Evolutionary conservation across 2,329 filamentous ascomycete species (phyloP), one percentile per base, ranked within the genome.

Genomic region (Myrmaecium sp.): DNA sequence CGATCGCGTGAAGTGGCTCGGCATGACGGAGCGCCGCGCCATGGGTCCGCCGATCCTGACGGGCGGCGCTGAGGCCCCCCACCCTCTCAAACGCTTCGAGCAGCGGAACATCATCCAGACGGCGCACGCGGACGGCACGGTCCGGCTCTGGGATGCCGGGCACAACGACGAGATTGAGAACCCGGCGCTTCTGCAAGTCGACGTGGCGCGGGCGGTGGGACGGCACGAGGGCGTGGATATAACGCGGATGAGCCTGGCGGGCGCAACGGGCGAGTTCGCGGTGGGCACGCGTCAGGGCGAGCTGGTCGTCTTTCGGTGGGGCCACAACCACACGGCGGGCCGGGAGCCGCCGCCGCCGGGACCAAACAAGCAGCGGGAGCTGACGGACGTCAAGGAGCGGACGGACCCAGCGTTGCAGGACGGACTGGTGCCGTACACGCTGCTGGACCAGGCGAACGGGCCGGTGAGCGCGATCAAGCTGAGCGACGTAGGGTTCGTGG

Each of bases 131-230:
- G 89, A 98, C 51, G 82, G 84, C 28, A 91, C 79, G 0, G 62
- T 98, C n/a, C 66, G 84, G 17, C 60, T 95, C 5, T 98, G 84
- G 83, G 89, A 98, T 51, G 70, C 76, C 12, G 89, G 89, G 0
- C 79, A 92, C 42, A 79, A 72, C 9, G 89, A 98, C 44, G 81
- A 94, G 42, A 78, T 98, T 26, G 89, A 98, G 50, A 95, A 95
- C 41, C 64, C 70, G 8, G 61, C 63, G 4, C 64, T 81, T 28
- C 57, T 95, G 14, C 86, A 98, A 53, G 72, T 92, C 5, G 86
- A 98, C 42, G 61, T 95, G 19, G 76, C 79, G 5, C 68, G 81
- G 35, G 80, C 86, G 2, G 60, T 95, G 4, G 78, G 76, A 27
- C 70, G 81, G n/a, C 76, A 68, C 33, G 70, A 81, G 3, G 69